phyloP scores from a whole-genome alignment of 148 eudicot species.

The Cornus kousa region DNA sequence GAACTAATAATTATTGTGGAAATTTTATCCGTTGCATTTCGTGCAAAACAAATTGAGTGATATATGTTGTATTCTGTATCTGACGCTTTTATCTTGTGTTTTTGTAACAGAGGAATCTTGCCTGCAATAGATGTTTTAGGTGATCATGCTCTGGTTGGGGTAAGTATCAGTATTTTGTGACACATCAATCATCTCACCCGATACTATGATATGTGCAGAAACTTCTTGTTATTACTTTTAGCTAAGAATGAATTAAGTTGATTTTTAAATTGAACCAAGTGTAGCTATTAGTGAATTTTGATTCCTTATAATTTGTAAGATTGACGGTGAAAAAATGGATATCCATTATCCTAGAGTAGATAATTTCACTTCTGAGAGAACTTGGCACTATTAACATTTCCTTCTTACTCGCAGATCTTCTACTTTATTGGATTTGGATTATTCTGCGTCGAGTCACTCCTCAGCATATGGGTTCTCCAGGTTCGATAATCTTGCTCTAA shows the following conservation, averaged over 20 bases:
- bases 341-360: too few relatives aligned
- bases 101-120: slow-evolving; percentile 71
- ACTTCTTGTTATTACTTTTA: not conserved
- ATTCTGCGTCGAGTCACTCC: too few relatives aligned
- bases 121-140: slow-evolving; percentile 66
- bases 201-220: not conserved
- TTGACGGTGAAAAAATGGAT: too few relatives aligned
- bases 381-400: too few relatives aligned
- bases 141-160: slow-evolving; percentile 54
- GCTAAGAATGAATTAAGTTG: not conserved
- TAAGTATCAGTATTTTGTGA: slow-evolving; percentile 29
- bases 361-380: too few relatives aligned
- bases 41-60: not conserved
- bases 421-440: too few relatives aligned
- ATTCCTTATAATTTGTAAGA: not conserved
- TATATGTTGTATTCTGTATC: not conserved
- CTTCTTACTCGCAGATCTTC: too few relatives aligned
- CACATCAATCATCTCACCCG: not conserved
- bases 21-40: not conserved
- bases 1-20: not conserved
- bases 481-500: too few relatives aligned
- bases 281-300: not conserved
- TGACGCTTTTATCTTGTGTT: not conserved
- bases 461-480: not conserved
- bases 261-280: not conserved